Evolutionary conservation across 148 eudicot species (phyloP).

Genomic region (Euryodendron excelsum): DNA sequence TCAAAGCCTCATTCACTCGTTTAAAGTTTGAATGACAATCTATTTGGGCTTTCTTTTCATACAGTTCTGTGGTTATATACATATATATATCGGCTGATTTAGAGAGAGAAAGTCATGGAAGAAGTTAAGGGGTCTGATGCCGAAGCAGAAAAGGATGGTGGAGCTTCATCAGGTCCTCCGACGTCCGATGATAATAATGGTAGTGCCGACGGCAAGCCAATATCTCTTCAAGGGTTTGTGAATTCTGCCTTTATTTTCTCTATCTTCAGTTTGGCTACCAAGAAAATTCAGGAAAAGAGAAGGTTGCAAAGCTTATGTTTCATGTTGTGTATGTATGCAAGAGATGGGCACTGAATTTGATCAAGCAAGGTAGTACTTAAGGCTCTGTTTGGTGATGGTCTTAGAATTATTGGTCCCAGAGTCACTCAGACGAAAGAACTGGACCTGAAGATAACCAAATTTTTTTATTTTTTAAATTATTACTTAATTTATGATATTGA

Average conservation of each 20-base stretch:
- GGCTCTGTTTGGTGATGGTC: neutral
- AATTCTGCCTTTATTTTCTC: neutral
- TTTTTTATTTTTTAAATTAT: no score
- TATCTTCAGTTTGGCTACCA: neutral
- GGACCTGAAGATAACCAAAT: no score
- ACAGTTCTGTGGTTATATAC: neutral
- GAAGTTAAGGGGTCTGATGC: constrained; percentile 3
- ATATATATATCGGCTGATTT: neutral
- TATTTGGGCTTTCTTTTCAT: neutral
- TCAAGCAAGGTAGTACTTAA: no score
- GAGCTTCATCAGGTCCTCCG: neutral
- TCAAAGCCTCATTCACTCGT: neutral
- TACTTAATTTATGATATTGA: neutral
- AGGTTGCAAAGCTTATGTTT: neutral
- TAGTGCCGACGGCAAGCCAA: constrained; percentile 2
- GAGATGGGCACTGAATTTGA: no score
- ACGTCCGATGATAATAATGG: neutral
- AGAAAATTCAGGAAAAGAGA: constrained; percentile 5
- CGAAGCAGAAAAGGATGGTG: constrained; percentile 3
- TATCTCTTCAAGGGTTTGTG: constrained; percentile 10
- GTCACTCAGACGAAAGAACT: no score
- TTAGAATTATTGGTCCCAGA: neutral
- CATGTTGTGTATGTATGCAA: neutral
- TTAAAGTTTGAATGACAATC: neutral
- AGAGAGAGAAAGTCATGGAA: constrained; percentile 13